Percentiles rank a stretch among this genome's conserved stretches.
These are phyloP conservation scores for Fusarium agapanthi DNA, from an alignment of 2,329 filamentous ascomycete genomes.

Conservation along the genomic window DNA sequence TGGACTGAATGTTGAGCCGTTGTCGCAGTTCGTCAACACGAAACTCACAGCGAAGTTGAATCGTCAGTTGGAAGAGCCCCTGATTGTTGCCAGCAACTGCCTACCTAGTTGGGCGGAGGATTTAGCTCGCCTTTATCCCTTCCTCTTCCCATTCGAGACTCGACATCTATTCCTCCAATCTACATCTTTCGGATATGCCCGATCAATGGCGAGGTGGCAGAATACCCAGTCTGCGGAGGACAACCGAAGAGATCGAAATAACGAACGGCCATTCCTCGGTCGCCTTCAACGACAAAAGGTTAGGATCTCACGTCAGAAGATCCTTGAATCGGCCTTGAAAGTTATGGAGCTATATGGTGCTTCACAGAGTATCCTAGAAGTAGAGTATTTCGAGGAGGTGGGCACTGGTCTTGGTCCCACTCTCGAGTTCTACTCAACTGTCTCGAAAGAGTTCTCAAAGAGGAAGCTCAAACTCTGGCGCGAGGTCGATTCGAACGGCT, in stretches of 20 bases:
- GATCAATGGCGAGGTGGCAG: conserved; percentile 98
- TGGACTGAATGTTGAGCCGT: conserved; percentile 79
- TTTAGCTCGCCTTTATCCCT: conserved; percentile 90
- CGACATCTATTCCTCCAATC: conserved; percentile 96
- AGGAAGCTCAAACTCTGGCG: conserved; percentile 98
- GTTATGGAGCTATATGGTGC: conserved; percentile 98
- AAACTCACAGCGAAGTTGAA: conserved; percentile 98
- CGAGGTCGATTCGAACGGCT: conserved; percentile 79
- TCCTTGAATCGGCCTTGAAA: conserved; percentile 95
- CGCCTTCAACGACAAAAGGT: conserved; percentile 95
- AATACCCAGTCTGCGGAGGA: conserved; percentile 86
- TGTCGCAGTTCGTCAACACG: conserved; percentile 97
- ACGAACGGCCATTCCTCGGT: conserved; percentile 91
- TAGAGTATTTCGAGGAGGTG: conserved; percentile 99
- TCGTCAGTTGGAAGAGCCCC: conserved; percentile 91
- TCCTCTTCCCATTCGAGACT: conserved; percentile 98
- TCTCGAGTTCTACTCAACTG: conserved; percentile 96
- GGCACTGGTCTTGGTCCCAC: conserved; percentile 95
- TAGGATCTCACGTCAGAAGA: conserved; percentile 93
- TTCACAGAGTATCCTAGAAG: conserved; percentile 94
- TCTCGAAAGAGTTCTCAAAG: conserved; percentile 96
- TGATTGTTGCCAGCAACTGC: conserved; percentile 97
- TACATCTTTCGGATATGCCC: conserved; percentile 96
- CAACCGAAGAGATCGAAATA: conserved; percentile 81
- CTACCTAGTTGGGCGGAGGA: conserved; percentile 97